phyloP scores from a whole-genome alignment of 495 filamentous ascomycete genomes.

The Annulohypoxylon nitens region DNA sequence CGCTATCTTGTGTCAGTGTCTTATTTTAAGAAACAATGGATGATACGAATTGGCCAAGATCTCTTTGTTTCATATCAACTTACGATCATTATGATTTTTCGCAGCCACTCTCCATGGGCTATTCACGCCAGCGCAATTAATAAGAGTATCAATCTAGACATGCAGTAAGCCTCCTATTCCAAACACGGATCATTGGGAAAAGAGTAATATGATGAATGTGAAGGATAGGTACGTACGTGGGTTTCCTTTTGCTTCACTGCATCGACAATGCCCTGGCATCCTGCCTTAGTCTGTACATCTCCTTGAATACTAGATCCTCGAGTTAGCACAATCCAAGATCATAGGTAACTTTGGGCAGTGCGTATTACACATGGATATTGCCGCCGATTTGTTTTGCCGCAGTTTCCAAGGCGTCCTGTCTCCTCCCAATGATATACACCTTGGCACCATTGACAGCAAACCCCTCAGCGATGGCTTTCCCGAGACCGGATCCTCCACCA shows the following conservation, averaged over 20 bases:
- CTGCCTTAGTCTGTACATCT: not conserved
- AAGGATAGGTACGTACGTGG: not conserved
- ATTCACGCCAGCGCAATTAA: not conserved
- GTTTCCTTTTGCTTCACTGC: not conserved
- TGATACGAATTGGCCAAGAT: too few species aligned
- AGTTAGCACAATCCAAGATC: not conserved
- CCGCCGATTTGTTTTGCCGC: constrained; percentile 4
- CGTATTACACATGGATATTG: not conserved
- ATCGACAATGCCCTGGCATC: constrained; percentile 1
- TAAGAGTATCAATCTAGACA: not conserved
- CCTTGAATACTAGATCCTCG: not conserved
- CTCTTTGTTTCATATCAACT: not conserved
- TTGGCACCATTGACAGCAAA: constrained; percentile 7
- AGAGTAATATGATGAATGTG: too few species aligned
- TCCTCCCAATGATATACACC: not conserved
- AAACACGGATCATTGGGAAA: not conserved
- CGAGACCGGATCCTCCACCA: constrained; percentile 3
- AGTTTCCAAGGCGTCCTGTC: not conserved
- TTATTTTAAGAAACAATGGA: not conserved
- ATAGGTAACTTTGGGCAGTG: not conserved
- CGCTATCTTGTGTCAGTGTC: not conserved
- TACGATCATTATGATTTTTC: not conserved
- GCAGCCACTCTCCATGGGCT: constrained; percentile 5
- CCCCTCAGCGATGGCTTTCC: constrained; percentile 5
- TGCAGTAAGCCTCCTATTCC: not conserved